These are phyloP conservation scores for Usnea hakonensis DNA, from an alignment of 495 filamentous ascomycete genomes.

Conservation along the genomic window DNA sequence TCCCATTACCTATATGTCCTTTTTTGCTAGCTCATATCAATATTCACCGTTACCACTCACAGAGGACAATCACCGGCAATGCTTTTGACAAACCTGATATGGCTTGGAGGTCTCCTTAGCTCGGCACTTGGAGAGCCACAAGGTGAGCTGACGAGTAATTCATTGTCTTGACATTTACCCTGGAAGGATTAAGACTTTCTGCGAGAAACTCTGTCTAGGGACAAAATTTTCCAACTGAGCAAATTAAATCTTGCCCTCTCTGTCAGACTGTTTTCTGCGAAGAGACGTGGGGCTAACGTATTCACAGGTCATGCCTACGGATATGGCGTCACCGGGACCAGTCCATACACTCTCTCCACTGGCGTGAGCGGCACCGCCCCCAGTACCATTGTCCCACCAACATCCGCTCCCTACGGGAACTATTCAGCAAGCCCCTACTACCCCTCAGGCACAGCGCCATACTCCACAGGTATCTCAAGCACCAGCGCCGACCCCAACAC, in stretches of 20 bases:
- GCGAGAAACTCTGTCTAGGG: not conserved
- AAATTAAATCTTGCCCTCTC: not conserved
- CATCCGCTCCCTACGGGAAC: not conserved
- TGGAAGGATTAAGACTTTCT: not conserved
- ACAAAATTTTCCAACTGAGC: not conserved
- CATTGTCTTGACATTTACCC: not conserved
- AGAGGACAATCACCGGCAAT: not conserved
- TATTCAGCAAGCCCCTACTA: not conserved
- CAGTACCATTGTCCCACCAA: not conserved
- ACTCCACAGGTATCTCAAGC: not conserved
- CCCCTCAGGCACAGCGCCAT: not conserved
- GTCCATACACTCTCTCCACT: slow-evolving; percentile 1
- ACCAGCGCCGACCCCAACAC: not conserved
- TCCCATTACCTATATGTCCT: not conserved
- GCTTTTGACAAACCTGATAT: not conserved
- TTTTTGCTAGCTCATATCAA: not conserved
- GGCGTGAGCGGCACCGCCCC: not conserved
- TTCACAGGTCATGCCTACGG: not conserved
- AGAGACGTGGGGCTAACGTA: not conserved
- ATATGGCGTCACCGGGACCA: slow-evolving; percentile 2
- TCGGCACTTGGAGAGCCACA: slow-evolving; percentile 7
- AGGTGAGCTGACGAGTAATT: not conserved
- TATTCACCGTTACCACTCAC: not conserved
- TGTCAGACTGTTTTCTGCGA: not conserved
- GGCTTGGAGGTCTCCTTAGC: slow-evolving; percentile 5